Evolutionary conservation across 2,329 filamentous ascomycete genomes (phyloP).

Genomic region (Colletotrichum lentis): DNA sequence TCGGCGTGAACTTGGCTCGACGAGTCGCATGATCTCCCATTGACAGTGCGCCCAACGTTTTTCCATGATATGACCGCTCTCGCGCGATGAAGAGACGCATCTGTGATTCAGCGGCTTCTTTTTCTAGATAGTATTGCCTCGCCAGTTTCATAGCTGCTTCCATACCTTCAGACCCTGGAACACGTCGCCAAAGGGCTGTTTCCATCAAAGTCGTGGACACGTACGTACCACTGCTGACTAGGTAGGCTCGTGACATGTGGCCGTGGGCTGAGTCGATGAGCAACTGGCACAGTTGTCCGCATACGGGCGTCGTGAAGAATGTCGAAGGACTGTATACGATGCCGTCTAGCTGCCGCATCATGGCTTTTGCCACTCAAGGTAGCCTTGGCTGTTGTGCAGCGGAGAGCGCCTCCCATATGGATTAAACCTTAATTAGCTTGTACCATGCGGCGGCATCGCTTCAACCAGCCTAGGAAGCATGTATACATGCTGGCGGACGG

Average conservation of each 20-base stretch:
- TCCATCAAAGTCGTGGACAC: slow-evolving; percentile 21
- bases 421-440: not conserved
- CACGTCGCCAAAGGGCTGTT: not conserved
- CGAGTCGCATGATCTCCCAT: slow-evolving; percentile 69
- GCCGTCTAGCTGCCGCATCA: slow-evolving; percentile 42
- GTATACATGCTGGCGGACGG: too few species aligned
- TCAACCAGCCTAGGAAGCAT: not conserved
- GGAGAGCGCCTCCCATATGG: not conserved
- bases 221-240: slow-evolving; percentile 50
- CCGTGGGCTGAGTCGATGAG: slow-evolving; percentile 50
- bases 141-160: slow-evolving; percentile 60
- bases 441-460: not conserved
- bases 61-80: slow-evolving; percentile 75
- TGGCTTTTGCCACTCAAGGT: slow-evolving; percentile 42
- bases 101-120: slow-evolving; percentile 57
- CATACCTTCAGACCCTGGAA: slow-evolving; percentile 60
- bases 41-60: slow-evolving; percentile 72
- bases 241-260: slow-evolving; percentile 50
- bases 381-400: not conserved
- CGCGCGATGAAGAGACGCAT: slow-evolving; percentile 74
- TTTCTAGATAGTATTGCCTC: slow-evolving; percentile 57
- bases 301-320: slow-evolving; percentile 52
- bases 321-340: slow-evolving; percentile 50
- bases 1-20: slow-evolving; percentile 67
- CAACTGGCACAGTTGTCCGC: slow-evolving; percentile 51